Evolutionary conservation across 805 yeast species (phyloP).

Genomic region (Yarrowia sp.): DNA sequence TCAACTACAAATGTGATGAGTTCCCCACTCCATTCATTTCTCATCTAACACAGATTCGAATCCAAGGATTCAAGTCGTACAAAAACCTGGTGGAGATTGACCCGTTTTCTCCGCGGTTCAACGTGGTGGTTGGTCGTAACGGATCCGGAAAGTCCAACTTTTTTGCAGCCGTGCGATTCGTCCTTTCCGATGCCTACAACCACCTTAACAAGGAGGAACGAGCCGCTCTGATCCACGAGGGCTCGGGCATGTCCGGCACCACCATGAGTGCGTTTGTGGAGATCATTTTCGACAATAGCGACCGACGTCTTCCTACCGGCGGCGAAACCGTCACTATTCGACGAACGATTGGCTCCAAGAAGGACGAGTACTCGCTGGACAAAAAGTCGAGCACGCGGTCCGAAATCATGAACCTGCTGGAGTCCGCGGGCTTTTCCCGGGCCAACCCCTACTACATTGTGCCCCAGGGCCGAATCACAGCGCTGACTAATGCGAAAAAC

Average conservation of each 20-base stretch:
- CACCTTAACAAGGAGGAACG: slow-evolving; percentile 85
- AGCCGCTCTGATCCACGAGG: slow-evolving; percentile 86
- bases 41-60: slow-evolving; percentile 56
- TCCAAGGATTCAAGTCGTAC: slow-evolving; percentile 94
- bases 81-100: slow-evolving; percentile 82
- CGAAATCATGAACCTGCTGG: slow-evolving; percentile 81
- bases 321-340: slow-evolving; percentile 74
- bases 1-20: too few relatives aligned
- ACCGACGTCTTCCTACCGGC: slow-evolving; percentile 72
- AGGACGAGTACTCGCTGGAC: slow-evolving; percentile 88
- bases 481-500: slow-evolving; percentile 88
- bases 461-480: slow-evolving; percentile 92
- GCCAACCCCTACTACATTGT: slow-evolving; percentile 95
- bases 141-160: slow-evolving; percentile 98
- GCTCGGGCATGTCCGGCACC: slow-evolving; percentile 61
- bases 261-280: slow-evolving; percentile 94
- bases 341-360: slow-evolving; percentile 91
- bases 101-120: slow-evolving; percentile 77
- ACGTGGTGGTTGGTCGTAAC: slow-evolving; percentile 86
- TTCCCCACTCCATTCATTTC: too few relatives aligned
- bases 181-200: slow-evolving; percentile 85
- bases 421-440: slow-evolving; percentile 89
- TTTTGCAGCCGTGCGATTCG: slow-evolving; percentile 94
- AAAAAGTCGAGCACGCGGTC: slow-evolving; percentile 77
- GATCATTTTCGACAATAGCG: slow-evolving; percentile 81